Evolutionary conservation across 2,329 filamentous ascomycete species (phyloP), one percentile per base, ranked within the genome.

Genomic region (Beauveria varroae): DNA sequence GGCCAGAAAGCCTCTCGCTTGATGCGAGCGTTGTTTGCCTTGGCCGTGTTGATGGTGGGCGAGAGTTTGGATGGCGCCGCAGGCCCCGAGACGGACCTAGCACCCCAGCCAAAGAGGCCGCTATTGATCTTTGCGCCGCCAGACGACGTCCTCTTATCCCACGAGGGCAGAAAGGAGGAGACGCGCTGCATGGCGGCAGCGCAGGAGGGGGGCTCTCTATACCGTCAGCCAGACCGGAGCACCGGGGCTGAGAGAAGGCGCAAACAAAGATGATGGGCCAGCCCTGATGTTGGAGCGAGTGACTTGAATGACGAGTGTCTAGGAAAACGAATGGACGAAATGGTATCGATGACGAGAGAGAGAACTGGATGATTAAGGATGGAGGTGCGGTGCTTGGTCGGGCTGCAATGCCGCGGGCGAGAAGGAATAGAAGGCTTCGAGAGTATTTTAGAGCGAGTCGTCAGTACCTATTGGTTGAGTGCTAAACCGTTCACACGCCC

Each of bases 1-100:
- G 91, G 91, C 90, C 90, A 95, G 69, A 93, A 93, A 26, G 89
- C 86, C 72, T 96, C 90, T 34, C 73, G 69, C 52, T 75, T 72
- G 30, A 75, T 68, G 28, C 69, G 69, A 62, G 62, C 66, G 47
- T 65, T 66, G 62, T 74, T 75, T 62, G 74, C 72, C 43, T 69
- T 69, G 24, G 67, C 65, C 20, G 71, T 69, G 64, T 75, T 73
- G 67, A 75, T 73, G 57, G 67, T 72, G 61, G 72, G 62, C 44
- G 72, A 63, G 51, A 66, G 53, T 56, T 66, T 68, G 43, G 65
- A 3, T n/a, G 53, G 50, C n/a, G 46, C 22, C 18, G 55, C 52
- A n/a, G 63, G 47, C 12, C n/a, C 37, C 3, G 57, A 60, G 26
- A 30, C 84, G 80, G 63, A 86, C 84, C 64, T 79, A 72, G 72